These are phyloP conservation scores for Protostelium mycophagum DNA, from an alignment of 78 protist genomes.

Conservation along the genomic window DNA sequence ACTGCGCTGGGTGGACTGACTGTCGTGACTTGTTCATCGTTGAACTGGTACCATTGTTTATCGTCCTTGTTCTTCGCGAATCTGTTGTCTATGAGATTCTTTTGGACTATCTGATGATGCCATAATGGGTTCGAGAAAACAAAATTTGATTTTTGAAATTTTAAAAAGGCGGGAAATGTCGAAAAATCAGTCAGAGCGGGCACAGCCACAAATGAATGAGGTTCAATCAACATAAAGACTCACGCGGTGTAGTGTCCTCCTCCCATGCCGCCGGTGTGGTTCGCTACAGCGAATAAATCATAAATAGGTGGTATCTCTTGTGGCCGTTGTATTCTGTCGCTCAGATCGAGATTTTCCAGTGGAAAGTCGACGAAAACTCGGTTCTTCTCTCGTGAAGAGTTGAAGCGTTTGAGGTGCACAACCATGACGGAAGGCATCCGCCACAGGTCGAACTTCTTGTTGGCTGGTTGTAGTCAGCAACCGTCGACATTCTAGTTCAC, in stretches of 20 bases:
- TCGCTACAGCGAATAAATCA: constrained; percentile 64
- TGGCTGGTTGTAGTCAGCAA: constrained; percentile 20
- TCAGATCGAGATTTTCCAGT: constrained; percentile 46
- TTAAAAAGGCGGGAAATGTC: too few species aligned
- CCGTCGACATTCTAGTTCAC: neutral
- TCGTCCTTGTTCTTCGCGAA: neutral
- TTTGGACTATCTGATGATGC: too few species aligned
- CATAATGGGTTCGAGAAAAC: too few species aligned
- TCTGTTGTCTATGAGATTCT: too few species aligned
- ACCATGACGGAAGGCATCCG: constrained; percentile 77
- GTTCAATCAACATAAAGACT: neutral
- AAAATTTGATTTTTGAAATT: too few species aligned
- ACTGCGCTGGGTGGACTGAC: neutral
- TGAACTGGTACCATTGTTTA: neutral
- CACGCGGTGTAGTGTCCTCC: constrained; percentile 96
- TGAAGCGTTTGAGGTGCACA: constrained; percentile 92
- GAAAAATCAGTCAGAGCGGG: too few species aligned
- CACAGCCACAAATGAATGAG: neutral
- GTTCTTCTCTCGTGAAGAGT: constrained; percentile 42
- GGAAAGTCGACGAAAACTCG: constrained; percentile 49
- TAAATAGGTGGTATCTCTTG: constrained; percentile 38
- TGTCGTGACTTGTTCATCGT: neutral
- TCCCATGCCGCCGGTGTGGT: constrained; percentile 65
- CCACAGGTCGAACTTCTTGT: constrained; percentile 82
- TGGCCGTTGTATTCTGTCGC: constrained; percentile 20